These are phyloP conservation scores for Pestalotiopsis sp. DNA, from an alignment of 2,329 filamentous ascomycete species.

Conservation along the genomic window DNA sequence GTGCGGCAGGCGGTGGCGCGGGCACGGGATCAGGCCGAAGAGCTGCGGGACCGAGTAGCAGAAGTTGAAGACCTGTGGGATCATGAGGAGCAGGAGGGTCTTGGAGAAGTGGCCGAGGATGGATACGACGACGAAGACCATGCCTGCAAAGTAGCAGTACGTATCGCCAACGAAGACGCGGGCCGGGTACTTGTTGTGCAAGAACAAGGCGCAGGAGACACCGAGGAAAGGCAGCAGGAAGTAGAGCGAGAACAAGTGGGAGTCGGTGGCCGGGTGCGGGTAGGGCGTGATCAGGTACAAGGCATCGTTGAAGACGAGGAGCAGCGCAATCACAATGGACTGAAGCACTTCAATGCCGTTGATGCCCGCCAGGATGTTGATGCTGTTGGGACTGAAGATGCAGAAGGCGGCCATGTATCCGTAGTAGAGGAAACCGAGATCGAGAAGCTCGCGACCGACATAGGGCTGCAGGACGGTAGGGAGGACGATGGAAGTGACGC, in stretches of 20 bases:
- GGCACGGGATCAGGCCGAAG: conserved; percentile 88
- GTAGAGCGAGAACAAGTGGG: conserved; percentile 94
- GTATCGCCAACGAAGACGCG: conserved; percentile 97
- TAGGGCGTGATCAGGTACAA: conserved; percentile 85
- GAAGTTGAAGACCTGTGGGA: conserved; percentile 97
- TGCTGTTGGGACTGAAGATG: conserved; percentile 98
- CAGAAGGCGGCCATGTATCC: conserved; percentile 94
- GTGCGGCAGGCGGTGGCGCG: conserved; percentile 85
- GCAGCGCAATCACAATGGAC: conserved; percentile 83
- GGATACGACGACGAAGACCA: conserved; percentile 97
- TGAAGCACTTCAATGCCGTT: conserved; percentile 97
- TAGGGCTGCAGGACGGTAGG: conserved; percentile 84
- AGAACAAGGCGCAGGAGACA: conserved; percentile 83
- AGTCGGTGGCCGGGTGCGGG: conserved; percentile 92
- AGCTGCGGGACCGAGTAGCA: conserved; percentile 91
- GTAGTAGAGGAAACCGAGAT: conserved; percentile 87
- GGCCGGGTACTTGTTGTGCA: conserved; percentile 95
- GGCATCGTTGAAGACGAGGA: conserved; percentile 84
- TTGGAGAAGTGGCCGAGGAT: conserved; percentile 99
- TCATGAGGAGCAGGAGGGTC: conserved; percentile 85
- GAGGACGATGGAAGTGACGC: conserved; percentile 92
- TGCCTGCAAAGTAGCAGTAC: conserved; percentile 99
- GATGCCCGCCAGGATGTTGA: conserved; percentile 99
- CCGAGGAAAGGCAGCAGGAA: conserved; percentile 92
- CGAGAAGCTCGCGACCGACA: conserved; percentile 76